Conservation (phyloP, 129 eudicot genomes). For the Lactuca sativa region DNA sequence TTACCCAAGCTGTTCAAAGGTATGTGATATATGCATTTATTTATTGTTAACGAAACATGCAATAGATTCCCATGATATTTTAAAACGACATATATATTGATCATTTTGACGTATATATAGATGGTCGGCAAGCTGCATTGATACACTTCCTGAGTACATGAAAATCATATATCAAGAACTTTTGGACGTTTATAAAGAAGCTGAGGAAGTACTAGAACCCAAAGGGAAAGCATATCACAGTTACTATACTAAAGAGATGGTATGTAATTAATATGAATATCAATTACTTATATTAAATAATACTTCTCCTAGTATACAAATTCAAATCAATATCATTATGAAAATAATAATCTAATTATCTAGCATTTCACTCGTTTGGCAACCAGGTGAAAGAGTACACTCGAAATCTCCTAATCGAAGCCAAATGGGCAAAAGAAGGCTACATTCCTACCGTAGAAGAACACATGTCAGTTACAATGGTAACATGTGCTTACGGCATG, state of each 20-base stretch:
- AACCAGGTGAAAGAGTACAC: conserved; percentile 9
- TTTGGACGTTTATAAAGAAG: conserved; percentile 5
- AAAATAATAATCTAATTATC: no score
- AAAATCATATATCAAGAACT: conserved; percentile 3
- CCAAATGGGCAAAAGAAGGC: conserved; percentile 15
- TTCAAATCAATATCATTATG: not conserved
- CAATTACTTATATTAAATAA: not conserved
- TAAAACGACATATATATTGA: not conserved
- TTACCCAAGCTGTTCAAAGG: conserved; percentile 28
- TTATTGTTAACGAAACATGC: not conserved
- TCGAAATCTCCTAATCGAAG: conserved; percentile 6
- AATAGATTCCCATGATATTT: not conserved
- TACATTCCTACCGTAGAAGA: conserved; percentile 28
- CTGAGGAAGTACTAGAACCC: conserved; percentile 2
- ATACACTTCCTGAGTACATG: conserved; percentile 28
- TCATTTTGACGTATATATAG: not conserved
- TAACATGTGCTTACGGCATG: not conserved
- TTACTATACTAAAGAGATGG: conserved; percentile 12
- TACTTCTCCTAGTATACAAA: not conserved
- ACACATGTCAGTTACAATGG: not conserved
- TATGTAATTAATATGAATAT: not conserved
- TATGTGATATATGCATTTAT: not conserved
- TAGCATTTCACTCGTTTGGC: not conserved
- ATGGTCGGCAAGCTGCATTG: conserved; percentile 14
- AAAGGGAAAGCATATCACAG: conserved; percentile 20